Percentiles rank a stretch among this genome's conserved stretches.
Conservation (phyloP, 2,329 filamentous ascomycete species). For the Exophiala oligosperma region DNA sequence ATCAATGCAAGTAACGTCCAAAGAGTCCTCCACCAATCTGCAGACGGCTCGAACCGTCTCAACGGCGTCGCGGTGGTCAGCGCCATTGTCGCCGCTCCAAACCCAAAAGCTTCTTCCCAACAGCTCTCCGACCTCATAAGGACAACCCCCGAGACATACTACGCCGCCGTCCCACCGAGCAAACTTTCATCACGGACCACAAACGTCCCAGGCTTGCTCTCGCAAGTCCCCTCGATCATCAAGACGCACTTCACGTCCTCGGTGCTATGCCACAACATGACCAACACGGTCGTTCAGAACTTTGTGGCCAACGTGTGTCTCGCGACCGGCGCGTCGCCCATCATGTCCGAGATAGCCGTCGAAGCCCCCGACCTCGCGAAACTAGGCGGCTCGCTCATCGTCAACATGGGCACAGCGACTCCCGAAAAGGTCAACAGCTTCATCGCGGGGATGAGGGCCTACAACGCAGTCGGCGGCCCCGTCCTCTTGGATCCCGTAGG, state of each 20-base stretch:
- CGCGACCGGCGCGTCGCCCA: slow-evolving; percentile 77
- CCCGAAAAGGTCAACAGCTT: slow-evolving; percentile 73
- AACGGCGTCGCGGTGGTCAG: slow-evolving; percentile 87
- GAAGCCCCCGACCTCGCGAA: slow-evolving; percentile 80
- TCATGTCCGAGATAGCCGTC: slow-evolving; percentile 86
- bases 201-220: slow-evolving; percentile 31
- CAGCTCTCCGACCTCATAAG: slow-evolving; percentile 60
- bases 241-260: slow-evolving; percentile 60
- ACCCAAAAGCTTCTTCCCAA: slow-evolving; percentile 65
- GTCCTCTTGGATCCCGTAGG: slow-evolving; percentile 89
- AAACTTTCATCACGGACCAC: slow-evolving; percentile 26
- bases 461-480: slow-evolving; percentile 74
- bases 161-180: slow-evolving; percentile 31
- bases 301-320: slow-evolving; percentile 90
- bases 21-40: slow-evolving; percentile 71
- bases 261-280: slow-evolving; percentile 94
- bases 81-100: slow-evolving; percentile 73
- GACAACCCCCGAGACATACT: slow-evolving; percentile 33
- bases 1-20: slow-evolving; percentile 76
- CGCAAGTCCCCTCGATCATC: slow-evolving; percentile 53
- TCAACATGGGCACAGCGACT: slow-evolving; percentile 94
- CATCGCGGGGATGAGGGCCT: slow-evolving; percentile 71
- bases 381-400: slow-evolving; percentile 74
- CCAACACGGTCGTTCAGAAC: slow-evolving; percentile 93
- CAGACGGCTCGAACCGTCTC: slow-evolving; percentile 44